Percentiles rank a stretch among this genome's conserved stretches.
These are phyloP conservation scores for Linnemannia elongata DNA, from an alignment of 192 early-diverging fungal genomes.

Conservation along the genomic window DNA sequence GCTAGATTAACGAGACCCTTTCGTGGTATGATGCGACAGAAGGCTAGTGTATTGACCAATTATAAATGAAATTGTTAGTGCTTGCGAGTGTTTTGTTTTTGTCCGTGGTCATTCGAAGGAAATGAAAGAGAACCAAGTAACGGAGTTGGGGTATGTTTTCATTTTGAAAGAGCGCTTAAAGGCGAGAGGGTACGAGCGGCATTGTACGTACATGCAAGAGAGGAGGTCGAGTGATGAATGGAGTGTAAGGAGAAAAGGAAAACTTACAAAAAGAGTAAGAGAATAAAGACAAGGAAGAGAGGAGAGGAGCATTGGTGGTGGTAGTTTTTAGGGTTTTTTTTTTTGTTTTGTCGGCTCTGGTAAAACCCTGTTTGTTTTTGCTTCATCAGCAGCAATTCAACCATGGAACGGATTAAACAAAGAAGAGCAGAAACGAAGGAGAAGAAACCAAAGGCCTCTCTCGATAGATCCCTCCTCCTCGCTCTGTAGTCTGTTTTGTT, in stretches of 20 bases:
- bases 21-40: not conserved
- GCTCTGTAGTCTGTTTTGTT: not conserved
- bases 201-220: not conserved
- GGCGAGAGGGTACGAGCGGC: not conserved
- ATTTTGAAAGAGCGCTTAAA: not conserved
- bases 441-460: not conserved
- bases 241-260: not conserved
- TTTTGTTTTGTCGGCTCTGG: no score
- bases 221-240: not conserved
- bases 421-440: not conserved
- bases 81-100: not conserved
- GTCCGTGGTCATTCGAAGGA: not conserved
- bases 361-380: no score
- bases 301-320: not conserved
- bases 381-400: no score
- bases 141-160: not conserved
- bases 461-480: not conserved
- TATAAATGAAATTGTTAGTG: no score
- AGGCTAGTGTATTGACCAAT: not conserved
- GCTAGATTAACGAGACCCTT: not conserved
- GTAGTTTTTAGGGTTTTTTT: not conserved
- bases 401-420: not conserved
- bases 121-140: not conserved
- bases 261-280: not conserved
- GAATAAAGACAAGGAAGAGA: not conserved